Evolutionary conservation across 352 stramenopile species (phyloP), one percentile per base, ranked within the genome.

Genomic region (Phytophthora pini): DNA sequence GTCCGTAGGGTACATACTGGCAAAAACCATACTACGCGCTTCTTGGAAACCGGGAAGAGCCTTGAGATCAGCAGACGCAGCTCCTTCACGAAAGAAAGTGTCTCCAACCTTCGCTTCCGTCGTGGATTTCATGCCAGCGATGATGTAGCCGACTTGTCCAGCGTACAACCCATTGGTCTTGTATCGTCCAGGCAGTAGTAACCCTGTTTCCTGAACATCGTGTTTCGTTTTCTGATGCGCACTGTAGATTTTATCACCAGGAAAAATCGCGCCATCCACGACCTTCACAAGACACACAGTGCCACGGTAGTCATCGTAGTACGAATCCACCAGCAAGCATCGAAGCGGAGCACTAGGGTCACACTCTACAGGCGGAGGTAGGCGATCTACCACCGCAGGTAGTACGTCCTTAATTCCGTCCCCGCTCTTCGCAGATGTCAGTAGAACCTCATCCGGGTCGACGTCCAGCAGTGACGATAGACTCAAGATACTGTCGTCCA

Each of bases 1-100:
- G 47, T 99, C 96, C 9, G 98, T 95, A 4, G 98, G 98, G 81
- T 99, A 99, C 67, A 99, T 97, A 61, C 90, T 98, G 6, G 97
- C 97, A 81, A 98, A 99, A n/a, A 99, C 97, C 97, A 99, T 99
- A 24, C 84, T 93, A 13, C 82, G 79, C 2, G 84, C 88, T 51
- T 93, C 84, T 65, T 95, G 84, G 58, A 95, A 94, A 39, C 88
- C 88, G 3, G 87, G 85, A 8, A 95, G 66, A 3, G 87, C 69
- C 61, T 88, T 76, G 0, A 95, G 79, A 32, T 69, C 59, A 7
- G 59, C 60, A 11, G 69, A 77, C 0, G 82, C 77, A 2, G 70
- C 70, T 54, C 82, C 68, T 46, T 91, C 83, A n/a, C 79, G 82
- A 63, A 89, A 90, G 53, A 93, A 93, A 6, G 87, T 95, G 38